Evolutionary conservation across 257 asterid genomes (phyloP), one percentile per base, ranked within the genome.

Genomic region (Leonotis leonurus): DNA sequence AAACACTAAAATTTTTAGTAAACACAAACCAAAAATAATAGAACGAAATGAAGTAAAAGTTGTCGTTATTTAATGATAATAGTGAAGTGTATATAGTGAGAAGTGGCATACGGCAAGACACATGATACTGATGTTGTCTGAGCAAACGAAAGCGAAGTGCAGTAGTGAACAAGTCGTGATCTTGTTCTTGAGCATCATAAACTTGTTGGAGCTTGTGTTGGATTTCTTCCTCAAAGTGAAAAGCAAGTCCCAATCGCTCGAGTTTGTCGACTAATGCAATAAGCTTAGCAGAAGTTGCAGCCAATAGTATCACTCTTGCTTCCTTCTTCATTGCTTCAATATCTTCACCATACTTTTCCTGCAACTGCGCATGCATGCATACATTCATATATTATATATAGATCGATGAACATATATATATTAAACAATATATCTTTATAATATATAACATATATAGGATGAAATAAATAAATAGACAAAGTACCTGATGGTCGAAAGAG

Each of bases 121-220:
- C 60, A 8, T 51, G 64, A 21, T 24, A 33, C 0, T 29, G 61
- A n/a, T n/a, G n/a, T n/a, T n/a, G n/a, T n/a, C n/a, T n/a, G n/a
- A n/a, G n/a, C n/a, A n/a, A n/a, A n/a, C 72, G 79, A 21, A 74
- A 69, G 0, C 58, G 44, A 26, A 64, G 64, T 10, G 75, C 55
- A 8, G 64, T 64, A 13, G 62, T 52, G 6, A 29, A 29, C 33
- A 29, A 29, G 33, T 29, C 33, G 33, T 29, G 6, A 29, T n/a
- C 37, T 6, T 24, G 36, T 0, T 13, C 18, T 29, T 7, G 4
- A 12, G 6, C 3, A 30, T 58, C 2, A 11, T 35, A 56, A 13
- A 71, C 46, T 39, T 64, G 14, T 18, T 32, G 1, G 36, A 71
- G 56, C 32, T 71, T 57, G 33, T 29, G 6, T 29, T 55, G 54